Evolutionary conservation across 176 grass and related monocot genomes (phyloP).

Genomic region (Hsuehochloa calcarea): DNA sequence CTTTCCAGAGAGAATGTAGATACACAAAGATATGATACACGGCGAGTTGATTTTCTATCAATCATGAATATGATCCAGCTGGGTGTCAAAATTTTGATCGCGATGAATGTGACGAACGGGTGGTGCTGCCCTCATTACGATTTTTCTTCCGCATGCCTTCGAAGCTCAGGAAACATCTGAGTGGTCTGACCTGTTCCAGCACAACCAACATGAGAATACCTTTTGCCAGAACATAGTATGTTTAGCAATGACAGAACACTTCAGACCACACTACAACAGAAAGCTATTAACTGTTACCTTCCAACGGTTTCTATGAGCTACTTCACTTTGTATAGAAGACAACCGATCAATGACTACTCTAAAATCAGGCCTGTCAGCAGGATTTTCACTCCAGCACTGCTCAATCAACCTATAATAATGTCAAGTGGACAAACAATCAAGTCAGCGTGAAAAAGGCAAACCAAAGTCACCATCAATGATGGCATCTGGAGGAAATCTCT

Average conservation of each 20-base stretch:
- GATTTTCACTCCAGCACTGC: slow-evolving; percentile 89
- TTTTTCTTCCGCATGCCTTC: slow-evolving; percentile 83
- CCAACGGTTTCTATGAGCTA: slow-evolving; percentile 60
- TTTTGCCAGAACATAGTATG: background rate
- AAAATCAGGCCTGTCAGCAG: slow-evolving; percentile 73
- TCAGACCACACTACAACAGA: background rate
- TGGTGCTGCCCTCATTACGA: slow-evolving; percentile 42
- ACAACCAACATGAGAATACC: slow-evolving; percentile 26
- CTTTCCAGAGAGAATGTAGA: background rate
- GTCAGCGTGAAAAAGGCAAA: slow-evolving; percentile 10
- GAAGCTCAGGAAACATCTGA: slow-evolving; percentile 67
- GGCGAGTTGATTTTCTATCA: slow-evolving; percentile 11
- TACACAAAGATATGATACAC: background rate
- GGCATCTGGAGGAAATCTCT: background rate
- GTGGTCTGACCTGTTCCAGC: slow-evolving; percentile 48
- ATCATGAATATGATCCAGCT: slow-evolving; percentile 1
- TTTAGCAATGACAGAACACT: slow-evolving; percentile 1
- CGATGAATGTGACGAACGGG: slow-evolving; percentile 57
- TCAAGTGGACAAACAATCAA: background rate
- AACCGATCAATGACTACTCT: slow-evolving; percentile 64
- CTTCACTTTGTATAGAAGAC: slow-evolving; percentile 57
- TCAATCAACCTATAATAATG: slow-evolving; percentile 75
- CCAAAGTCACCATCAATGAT: background rate
- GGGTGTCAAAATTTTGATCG: slow-evolving; percentile 25
- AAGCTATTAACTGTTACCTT: slow-evolving; percentile 51